Evolutionary conservation across 129 eudicot species (phyloP).

Genomic region (Flaveria brownii): DNA sequence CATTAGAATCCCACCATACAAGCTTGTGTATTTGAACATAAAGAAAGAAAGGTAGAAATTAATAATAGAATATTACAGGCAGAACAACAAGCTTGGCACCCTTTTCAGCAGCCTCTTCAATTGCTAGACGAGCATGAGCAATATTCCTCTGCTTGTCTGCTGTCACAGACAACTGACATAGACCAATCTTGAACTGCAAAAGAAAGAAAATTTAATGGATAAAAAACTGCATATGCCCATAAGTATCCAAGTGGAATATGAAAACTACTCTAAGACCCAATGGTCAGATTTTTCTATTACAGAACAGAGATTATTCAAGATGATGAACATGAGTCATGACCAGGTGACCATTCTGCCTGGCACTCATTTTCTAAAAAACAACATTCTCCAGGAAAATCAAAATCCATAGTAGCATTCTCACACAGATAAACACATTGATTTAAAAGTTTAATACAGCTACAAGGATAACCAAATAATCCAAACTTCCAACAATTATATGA

Average conservation of each 20-base stretch:
- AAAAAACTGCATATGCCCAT: background rate
- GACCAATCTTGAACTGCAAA: constrained; percentile 82
- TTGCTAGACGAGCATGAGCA: constrained; percentile 63
- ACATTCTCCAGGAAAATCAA: background rate
- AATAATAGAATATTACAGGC: constrained; percentile 52
- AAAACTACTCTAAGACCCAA: background rate
- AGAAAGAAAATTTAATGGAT: background rate
- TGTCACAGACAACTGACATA: constrained; percentile 87
- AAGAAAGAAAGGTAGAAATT: constrained; percentile 12
- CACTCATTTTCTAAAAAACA: background rate
- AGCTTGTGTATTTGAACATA: background rate
- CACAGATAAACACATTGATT: constrained; percentile 3
- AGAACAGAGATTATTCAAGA: background rate
- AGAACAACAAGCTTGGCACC: constrained; percentile 88
- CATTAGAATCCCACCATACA: background rate
- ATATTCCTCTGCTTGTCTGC: constrained; percentile 86
- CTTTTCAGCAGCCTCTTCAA: constrained; percentile 83
- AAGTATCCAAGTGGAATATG: background rate
- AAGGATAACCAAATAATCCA: constrained; percentile 3
- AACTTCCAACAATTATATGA: background rate
- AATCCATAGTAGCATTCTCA: background rate
- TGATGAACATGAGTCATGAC: background rate
- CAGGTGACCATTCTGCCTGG: background rate
- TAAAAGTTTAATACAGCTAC: background rate
- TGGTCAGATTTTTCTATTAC: background rate